These are phyloP conservation scores for Neurospora pannonica DNA, from an alignment of 495 filamentous ascomycete species.

Conservation along the genomic window DNA sequence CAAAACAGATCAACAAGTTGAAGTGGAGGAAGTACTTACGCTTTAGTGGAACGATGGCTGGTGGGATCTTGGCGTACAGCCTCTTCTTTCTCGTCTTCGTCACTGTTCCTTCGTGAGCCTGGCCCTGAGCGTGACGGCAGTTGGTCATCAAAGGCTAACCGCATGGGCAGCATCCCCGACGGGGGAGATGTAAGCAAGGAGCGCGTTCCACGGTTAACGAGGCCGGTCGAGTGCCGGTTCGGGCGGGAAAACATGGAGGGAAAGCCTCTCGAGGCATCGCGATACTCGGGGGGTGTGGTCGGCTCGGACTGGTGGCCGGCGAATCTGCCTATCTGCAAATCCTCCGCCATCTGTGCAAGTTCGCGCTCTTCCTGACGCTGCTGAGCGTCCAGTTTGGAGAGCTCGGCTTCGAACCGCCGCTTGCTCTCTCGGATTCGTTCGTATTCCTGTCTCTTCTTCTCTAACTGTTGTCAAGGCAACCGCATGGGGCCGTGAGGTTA, in stretches of 20 bases:
- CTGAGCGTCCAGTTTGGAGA: conserved; percentile 76
- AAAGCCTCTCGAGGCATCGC: conserved; percentile 56
- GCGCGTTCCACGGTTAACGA: conserved; percentile 62
- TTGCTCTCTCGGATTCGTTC: conserved; percentile 80
- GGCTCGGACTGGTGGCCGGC: conserved; percentile 80
- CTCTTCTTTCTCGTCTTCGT: conserved; percentile 65
- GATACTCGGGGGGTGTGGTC: conserved; percentile 92
- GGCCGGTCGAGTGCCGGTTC: conserved; percentile 70
- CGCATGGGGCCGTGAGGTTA: conserved; percentile 6
- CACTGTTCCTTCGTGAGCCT: conserved; percentile 72
- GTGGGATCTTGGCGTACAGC: conserved; percentile 54
- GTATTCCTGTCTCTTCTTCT: conserved; percentile 84
- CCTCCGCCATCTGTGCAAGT: conserved; percentile 70
- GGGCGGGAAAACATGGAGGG: conserved; percentile 65
- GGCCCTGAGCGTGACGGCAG: conserved; percentile 76
- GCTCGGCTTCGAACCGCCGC: conserved; percentile 74
- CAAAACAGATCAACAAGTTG: neutral
- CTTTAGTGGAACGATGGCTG: conserved; percentile 54
- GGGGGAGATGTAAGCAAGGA: conserved; percentile 57
- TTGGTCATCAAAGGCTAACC: conserved; percentile 45
- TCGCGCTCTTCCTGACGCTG: conserved; percentile 72
- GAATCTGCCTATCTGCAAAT: conserved; percentile 41
- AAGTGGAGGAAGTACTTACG: conserved; percentile 42
- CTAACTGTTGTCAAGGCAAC: conserved; percentile 49
- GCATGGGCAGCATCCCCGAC: conserved; percentile 41